A percentile compares a stretch with the other conserved stretches of the same genome.
These are phyloP conservation scores for Scheffersomyces insectosa DNA, from an alignment of 1,139 yeast species.

Conservation along the genomic window DNA sequence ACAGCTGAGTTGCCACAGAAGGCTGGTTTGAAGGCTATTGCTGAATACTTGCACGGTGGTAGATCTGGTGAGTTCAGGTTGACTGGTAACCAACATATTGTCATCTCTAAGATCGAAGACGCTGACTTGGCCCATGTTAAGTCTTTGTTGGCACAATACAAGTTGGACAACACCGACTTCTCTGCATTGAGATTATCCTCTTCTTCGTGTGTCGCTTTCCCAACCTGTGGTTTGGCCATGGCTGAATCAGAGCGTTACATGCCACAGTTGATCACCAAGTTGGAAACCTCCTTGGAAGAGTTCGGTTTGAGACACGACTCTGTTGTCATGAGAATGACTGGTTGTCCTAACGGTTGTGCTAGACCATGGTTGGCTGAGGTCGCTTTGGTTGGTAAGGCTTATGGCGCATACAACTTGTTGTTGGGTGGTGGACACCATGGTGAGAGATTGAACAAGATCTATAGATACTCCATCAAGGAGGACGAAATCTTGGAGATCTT, in stretches of 20 bases:
- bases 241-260: conserved; percentile 96
- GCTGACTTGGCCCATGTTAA: conserved; percentile 65
- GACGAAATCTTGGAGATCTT: conserved; percentile 78
- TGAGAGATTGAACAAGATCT: conserved; percentile 87
- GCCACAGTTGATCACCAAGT: conserved; percentile 76
- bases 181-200: conserved; percentile 87
- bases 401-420: conserved; percentile 89
- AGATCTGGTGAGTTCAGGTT: conserved; percentile 83
- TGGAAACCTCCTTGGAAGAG: conserved; percentile 85
- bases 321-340: conserved; percentile 97
- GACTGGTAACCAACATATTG: conserved; percentile 94
- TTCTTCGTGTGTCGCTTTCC: conserved; percentile 97
- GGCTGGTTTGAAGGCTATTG: conserved; percentile 80
- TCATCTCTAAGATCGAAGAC: conserved; percentile 73
- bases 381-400: conserved; percentile 94
- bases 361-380: conserved; percentile 98
- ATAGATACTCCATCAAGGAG: conserved; percentile 85
- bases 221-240: conserved; percentile 98
- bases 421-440: conserved; percentile 98
- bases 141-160: conserved; percentile 65
- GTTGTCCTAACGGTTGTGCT: conserved; percentile 99
- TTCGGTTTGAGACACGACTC: conserved; percentile 93
- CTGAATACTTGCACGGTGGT: conserved; percentile 55
- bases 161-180: conserved; percentile 80
- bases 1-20: conserved; percentile 89